Conservation (phyloP, 1,284 basidiomycete species). For the Microbotryum saponariae region DNA sequence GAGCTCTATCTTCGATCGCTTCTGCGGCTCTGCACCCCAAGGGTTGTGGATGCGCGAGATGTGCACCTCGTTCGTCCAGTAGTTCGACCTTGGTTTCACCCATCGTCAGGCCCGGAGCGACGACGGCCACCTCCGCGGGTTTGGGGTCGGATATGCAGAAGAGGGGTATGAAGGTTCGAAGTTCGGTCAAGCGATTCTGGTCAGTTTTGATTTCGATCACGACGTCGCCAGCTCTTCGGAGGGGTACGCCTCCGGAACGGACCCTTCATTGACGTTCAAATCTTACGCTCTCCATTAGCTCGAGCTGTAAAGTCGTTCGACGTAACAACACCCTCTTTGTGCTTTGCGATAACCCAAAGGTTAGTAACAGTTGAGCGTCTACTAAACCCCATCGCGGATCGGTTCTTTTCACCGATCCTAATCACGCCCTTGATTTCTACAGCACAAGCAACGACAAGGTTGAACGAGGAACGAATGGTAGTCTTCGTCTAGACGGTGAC, state of each 20-base stretch:
- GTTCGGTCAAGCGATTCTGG: constrained; percentile 62
- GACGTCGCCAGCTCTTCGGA: no score
- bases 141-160: background rate
- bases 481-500: no score
- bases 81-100: constrained; percentile 1
- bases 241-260: no score
- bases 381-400: background rate
- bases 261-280: no score
- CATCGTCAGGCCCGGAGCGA: background rate
- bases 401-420: no score
- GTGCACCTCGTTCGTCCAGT: background rate
- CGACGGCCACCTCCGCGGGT: background rate
- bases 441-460: no score
- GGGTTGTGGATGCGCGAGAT: background rate
- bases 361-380: constrained; percentile 75
- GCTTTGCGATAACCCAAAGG: constrained; percentile 86
- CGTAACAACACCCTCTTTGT: constrained; percentile 89
- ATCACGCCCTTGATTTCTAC: no score
- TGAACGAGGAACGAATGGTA: no score
- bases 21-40: background rate
- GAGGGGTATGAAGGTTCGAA: constrained; percentile 92
- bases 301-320: constrained; percentile 40
- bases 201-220: no score
- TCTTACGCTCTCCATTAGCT: constrained; percentile 29
- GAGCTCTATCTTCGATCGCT: background rate